Evolutionary conservation across 2,329 filamentous ascomycete genomes (phyloP).

Genomic region (Remersonia thermophila): DNA sequence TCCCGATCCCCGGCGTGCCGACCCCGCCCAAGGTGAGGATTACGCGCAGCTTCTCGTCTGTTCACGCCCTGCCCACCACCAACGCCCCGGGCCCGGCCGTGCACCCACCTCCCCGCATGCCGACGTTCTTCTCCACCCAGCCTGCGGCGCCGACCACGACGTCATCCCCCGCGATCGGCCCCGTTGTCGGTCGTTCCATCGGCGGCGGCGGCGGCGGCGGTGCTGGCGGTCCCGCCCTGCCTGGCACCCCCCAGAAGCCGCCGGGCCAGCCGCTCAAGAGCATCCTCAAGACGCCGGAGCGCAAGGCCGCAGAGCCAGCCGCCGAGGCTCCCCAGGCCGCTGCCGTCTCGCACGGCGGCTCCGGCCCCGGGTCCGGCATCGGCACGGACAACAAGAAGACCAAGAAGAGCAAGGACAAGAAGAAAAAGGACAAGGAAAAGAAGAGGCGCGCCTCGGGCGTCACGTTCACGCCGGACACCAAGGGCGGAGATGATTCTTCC

Average conservation of each 20-base stretch:
- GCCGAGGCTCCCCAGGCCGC: background rate
- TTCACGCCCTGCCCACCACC: background rate
- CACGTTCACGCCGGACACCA: background rate
- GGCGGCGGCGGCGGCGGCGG: too few relatives aligned
- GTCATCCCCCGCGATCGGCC: too few relatives aligned
- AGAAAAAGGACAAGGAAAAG: background rate
- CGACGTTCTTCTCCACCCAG: too few relatives aligned
- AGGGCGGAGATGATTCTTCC: conserved; percentile 1
- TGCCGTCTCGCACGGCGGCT: too few relatives aligned
- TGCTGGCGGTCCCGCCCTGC: too few relatives aligned
- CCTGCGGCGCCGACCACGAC: too few relatives aligned
- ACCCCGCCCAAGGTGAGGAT: background rate
- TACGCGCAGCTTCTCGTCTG: background rate
- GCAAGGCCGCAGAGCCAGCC: background rate
- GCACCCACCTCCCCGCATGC: too few relatives aligned
- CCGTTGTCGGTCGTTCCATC: too few relatives aligned
- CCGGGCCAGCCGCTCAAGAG: conserved; percentile 3
- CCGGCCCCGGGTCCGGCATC: too few relatives aligned
- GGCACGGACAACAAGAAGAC: too few relatives aligned
- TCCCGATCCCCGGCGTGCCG: conserved; percentile 7
- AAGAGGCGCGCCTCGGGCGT: background rate
- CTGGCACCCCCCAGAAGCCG: too few relatives aligned
- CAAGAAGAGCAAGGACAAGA: conserved; percentile 3
- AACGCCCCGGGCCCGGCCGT: background rate
- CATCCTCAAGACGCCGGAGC: conserved; percentile 9